Base-by-base conservation (phyloP, 371 early-diverging fungal genomes). In the Catenaria anguillulae region DNA sequence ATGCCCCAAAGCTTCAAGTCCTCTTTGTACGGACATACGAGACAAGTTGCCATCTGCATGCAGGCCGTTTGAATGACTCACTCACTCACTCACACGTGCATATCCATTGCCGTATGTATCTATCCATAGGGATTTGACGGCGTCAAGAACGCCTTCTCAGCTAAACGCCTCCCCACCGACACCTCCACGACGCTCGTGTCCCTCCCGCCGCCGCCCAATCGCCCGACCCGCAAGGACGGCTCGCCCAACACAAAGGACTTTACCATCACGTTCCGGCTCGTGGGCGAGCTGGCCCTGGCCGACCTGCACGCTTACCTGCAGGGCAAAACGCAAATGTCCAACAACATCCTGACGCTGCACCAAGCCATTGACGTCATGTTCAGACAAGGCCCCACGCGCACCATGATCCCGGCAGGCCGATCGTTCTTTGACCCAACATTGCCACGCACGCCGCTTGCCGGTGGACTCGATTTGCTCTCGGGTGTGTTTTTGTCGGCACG, bases 231-330 rank as follows among this genome's bases (percentile, higher is more conserved):
- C n/a, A n/a, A n/a, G n/a, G n/a, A n/a, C n/a, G n/a, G n/a, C n/a
- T n/a, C n/a, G n/a, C n/a, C n/a, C n/a, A n/a, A n/a, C 21, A 17
- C 43, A 17, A 43, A 43, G 21, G 71, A 68, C 50, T 66, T 68
- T 60, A 64, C 55, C 1, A 63, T 70, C 60, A 62, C 63, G 37
- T 61, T 70, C n/a, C 29, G 37, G 5, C 33, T 29, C 13, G 71
- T 60, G 12, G 55, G 52, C 17, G 64, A 45, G 29, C 67, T 71
- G 45, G 56, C 65, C 6, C 63, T 71, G 26, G 64, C 60, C 33
- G 55, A 55, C 4, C 15, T 55, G 4, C 21, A 55, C 8, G 33
- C 31, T 17, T 55, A 55, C 24, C 21, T 55, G 4, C 1, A 15
- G 1, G 55, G 55, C 31, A 55, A 55, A n/a, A 24, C n/a, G 19